Evolutionary conservation across 192 early-diverging fungal species (phyloP).

Genomic region (Coemansia sp.): DNA sequence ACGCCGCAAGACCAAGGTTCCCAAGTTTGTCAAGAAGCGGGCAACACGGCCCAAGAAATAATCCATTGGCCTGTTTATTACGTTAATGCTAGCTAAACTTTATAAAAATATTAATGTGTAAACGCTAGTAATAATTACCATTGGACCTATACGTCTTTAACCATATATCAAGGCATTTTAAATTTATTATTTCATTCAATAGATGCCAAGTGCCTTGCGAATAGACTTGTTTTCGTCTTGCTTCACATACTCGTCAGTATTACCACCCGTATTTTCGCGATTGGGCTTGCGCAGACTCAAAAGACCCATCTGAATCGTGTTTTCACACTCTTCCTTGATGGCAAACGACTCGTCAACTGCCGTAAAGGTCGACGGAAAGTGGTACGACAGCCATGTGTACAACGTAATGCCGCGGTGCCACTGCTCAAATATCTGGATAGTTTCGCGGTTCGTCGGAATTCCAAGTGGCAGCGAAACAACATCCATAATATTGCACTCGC

Average conservation of each 20-base stretch:
- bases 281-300: slow-evolving; percentile 5
- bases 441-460: slow-evolving; percentile 27
- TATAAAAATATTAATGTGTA: not conserved
- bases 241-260: not conserved
- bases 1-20: slow-evolving; percentile 90
- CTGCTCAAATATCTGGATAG: slow-evolving; percentile 62
- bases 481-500: slow-evolving; percentile 52
- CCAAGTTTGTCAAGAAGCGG: slow-evolving; percentile 95
- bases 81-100: not conserved
- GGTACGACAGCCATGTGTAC: slow-evolving; percentile 84
- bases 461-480: slow-evolving; percentile 55
- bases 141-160: too few species aligned
- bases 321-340: slow-evolving; percentile 57
- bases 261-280: not conserved
- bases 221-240: not conserved
- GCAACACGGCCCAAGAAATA: slow-evolving; percentile 14
- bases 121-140: too few species aligned
- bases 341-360: slow-evolving; percentile 48
- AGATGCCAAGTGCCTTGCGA: slow-evolving; percentile 1
- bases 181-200: not conserved
- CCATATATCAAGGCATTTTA: too few species aligned
- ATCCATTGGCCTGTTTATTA: not conserved
- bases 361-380: slow-evolving; percentile 61
- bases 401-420: slow-evolving; percentile 75
- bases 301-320: slow-evolving; percentile 52